Base-by-base conservation (phyloP, 257 asterid species). In the Striga asiatica region DNA sequence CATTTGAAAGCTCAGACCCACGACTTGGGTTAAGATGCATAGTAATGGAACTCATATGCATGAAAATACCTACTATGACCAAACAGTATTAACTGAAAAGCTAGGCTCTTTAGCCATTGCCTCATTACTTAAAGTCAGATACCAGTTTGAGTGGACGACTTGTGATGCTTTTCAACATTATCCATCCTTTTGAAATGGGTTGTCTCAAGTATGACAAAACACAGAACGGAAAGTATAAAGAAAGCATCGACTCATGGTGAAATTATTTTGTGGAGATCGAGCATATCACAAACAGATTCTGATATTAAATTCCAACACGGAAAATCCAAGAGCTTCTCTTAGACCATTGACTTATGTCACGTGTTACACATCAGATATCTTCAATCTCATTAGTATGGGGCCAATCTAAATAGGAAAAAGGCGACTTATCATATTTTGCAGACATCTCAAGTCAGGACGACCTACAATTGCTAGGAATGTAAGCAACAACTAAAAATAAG, bases 71-170 rank as follows among this genome's bases (percentile, higher is more conserved):
- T 38, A 38, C 45, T 45, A 11, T 48, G 58, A 60, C 20, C 21
- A 49, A 18, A 31, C 51, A 66, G 59, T 20, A 29, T 48, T 56
- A 60, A 61, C 29, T 56, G 27, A 66, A 51, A 50, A 46, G 48
- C 19, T 46, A 24, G 17, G 41, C 12, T 41, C n/a, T 53, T 35
- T 19, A 47, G 22, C 12, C 39, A 38, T 46, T 14, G 54, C 64
- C 59, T 47, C 54, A 20, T 57, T 14, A 52, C 8, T 19, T 18
- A 29, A 34, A 47, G 42, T 17, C 27, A 18, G 12, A 31, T 61
- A 24, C 38, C 28, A 14, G 37, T 45, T 11, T 10, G 29, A 48
- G 28, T 34, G 50, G 38, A 48, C 47, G 46, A 25, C 39, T 43
- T 46, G 55, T 54, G 16, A 50, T 37, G 47, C 50, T 32, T 9